Base-by-base conservation (phyloP, 2,329 filamentous ascomycete species). In the Cercospora nicotianae region DNA sequence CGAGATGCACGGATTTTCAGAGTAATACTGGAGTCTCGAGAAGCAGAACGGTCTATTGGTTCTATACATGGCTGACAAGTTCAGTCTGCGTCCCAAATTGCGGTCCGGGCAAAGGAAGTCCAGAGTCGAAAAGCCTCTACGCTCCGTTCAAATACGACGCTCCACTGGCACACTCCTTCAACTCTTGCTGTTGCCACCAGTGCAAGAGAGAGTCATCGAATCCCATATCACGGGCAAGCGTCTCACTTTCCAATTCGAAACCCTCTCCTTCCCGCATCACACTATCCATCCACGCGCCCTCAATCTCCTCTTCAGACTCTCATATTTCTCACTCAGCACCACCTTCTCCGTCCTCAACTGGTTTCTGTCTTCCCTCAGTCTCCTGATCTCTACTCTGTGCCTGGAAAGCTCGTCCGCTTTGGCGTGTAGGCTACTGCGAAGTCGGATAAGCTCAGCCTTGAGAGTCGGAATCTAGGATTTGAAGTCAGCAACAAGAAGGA, bases 401-500 rank as follows among this genome's bases (percentile, higher is more conserved):
- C 9, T 31, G 13, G 57, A 20, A 10, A 65, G 58, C 13, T 64
- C 60, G 16, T 67, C 55, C 16, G 61, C 63, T 3, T 65, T 51
- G 5, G 60, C 48, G 31, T 55, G 66, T 30, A 74, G 58, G n/a
- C 64, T 57, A 7, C 61, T 20, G 7, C 66, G 58, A 16, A 74
- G 70, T 26, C 42, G 61, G 16, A 66, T 45, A 45, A 70, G 65
- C 31, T 71, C 66, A 3, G 60, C 39, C 16, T 12, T 28, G 5
- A 74, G 66, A n/a, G 67, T 64, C 12, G 72, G 68, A 10, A 74
- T 66, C 61, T 64, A 48, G 61, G 28, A 30, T n/a, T 39, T 39
- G 16, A 39, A 39, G 36, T 39, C 36, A 39, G 36, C 36, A 39
- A 39, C 16, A n/a, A 39, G 36, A 7, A 33, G 23, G 10, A 8